Percentiles rank a stretch among this genome's conserved stretches.
phyloP scores from a whole-genome alignment of 495 filamentous ascomycete species.

The Neurospora sp. region DNA sequence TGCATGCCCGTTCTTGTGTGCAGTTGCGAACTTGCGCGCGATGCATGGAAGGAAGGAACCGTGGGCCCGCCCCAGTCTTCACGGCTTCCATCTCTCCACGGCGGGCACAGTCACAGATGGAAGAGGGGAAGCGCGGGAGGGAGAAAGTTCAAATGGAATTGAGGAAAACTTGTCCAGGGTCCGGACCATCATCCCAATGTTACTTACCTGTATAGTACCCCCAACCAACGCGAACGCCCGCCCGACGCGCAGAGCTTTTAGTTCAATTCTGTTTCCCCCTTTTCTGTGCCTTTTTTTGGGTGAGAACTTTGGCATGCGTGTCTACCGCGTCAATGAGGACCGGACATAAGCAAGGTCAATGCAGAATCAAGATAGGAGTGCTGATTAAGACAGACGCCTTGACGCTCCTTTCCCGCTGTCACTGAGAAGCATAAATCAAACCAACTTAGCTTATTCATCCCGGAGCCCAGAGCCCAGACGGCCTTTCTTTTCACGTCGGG shows the following conservation, averaged over 20 bases:
- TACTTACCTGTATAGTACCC: too few relatives aligned
- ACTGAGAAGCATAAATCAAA: neutral
- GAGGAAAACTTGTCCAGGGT: neutral
- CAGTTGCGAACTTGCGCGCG: neutral
- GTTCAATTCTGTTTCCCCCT: neutral
- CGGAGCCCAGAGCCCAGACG: neutral
- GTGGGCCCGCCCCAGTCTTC: neutral
- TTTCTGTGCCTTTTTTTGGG: neutral
- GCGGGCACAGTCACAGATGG: neutral
- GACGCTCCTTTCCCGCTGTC: neutral
- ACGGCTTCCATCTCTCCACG: neutral
- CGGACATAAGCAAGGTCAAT: neutral
- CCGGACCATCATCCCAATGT: neutral
- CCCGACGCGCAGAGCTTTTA: neutral
- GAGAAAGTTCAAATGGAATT: neutral
- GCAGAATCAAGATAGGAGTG: neutral
- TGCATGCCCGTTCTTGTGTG: neutral
- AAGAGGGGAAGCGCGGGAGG: neutral
- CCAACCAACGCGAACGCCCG: neutral
- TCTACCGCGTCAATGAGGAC: neutral
- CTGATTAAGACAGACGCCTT: neutral
- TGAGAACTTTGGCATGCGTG: neutral
- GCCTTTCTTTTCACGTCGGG: neutral
- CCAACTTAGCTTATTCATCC: neutral
- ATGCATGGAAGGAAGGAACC: neutral